Evolutionary conservation across 2,329 filamentous ascomycete species (phyloP).

Genomic region (Talaromyces sp.): DNA sequence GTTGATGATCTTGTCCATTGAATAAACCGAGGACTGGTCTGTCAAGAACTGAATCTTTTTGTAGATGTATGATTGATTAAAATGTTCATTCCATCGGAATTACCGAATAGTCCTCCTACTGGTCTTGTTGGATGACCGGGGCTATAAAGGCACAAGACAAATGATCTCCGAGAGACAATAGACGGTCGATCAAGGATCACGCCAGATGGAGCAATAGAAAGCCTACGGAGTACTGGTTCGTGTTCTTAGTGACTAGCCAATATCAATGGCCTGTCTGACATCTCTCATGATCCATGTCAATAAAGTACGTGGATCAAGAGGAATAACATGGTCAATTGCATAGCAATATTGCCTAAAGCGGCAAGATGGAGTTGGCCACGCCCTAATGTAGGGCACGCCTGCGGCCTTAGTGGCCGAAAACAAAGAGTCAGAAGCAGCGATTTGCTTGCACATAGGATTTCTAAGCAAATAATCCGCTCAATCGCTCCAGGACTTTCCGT

Average conservation of each 20-base stretch:
- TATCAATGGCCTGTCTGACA: background rate
- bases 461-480: background rate
- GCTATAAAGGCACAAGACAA: background rate
- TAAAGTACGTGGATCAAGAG: background rate
- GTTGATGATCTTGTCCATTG: background rate
- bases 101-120: no score
- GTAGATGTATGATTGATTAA: no score
- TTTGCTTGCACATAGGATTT: background rate
- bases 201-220: background rate
- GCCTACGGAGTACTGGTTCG: background rate
- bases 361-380: background rate
- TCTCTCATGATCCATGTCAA: background rate
- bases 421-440: background rate
- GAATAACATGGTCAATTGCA: background rate
- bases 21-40: background rate
- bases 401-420: background rate
- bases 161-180: background rate
- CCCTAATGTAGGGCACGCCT: background rate
- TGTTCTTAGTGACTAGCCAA: background rate
- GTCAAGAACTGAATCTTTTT: no score
- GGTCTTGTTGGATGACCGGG: background rate
- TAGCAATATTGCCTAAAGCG: background rate
- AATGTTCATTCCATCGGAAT: no score
- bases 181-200: background rate
- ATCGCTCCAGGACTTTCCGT: no score